These are phyloP conservation scores for Chionographis japonica DNA, from an alignment of 106 monocot species.

Conservation along the genomic window DNA sequence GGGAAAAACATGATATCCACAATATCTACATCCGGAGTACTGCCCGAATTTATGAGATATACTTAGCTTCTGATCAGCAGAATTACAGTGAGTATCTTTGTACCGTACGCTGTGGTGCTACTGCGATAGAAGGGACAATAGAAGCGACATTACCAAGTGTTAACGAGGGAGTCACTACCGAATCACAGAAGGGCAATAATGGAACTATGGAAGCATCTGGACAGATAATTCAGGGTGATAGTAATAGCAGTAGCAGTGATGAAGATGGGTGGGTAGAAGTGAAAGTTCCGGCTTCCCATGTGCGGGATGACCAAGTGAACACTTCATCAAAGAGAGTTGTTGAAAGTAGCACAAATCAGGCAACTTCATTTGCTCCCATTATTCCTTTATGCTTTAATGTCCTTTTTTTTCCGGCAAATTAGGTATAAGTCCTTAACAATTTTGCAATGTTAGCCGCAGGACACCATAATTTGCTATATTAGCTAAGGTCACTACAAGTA, in stretches of 20 bases:
- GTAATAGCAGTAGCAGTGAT: constrained; percentile 22
- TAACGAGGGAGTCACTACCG: constrained; percentile 6
- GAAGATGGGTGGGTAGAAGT: constrained; percentile 92
- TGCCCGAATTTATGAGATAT: constrained; percentile 75
- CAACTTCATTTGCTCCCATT: background rate
- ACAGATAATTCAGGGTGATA: constrained; percentile 17
- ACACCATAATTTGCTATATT: no score
- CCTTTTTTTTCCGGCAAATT: no score
- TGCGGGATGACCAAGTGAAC: constrained; percentile 7
- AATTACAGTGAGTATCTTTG: constrained; percentile 59
- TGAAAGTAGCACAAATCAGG: constrained; percentile 31
- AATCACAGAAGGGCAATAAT: constrained; percentile 5
- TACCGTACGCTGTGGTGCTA: constrained; percentile 74
- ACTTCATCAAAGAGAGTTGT: constrained; percentile 5
- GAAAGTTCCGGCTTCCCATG: constrained; percentile 37
- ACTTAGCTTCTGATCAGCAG: constrained; percentile 39
- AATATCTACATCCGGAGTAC: constrained; percentile 72
- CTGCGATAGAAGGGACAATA: constrained; percentile 16
- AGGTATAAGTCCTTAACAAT: no score
- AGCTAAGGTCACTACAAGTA: no score
- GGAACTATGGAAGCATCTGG: constrained; percentile 11
- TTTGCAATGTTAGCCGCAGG: no score
- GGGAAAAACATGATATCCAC: constrained; percentile 64
- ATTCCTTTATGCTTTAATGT: background rate
- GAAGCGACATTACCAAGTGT: background rate